Evolutionary conservation across 2,329 filamentous ascomycete genomes (phyloP).

Genomic region (Cladosporium halotolerans): DNA sequence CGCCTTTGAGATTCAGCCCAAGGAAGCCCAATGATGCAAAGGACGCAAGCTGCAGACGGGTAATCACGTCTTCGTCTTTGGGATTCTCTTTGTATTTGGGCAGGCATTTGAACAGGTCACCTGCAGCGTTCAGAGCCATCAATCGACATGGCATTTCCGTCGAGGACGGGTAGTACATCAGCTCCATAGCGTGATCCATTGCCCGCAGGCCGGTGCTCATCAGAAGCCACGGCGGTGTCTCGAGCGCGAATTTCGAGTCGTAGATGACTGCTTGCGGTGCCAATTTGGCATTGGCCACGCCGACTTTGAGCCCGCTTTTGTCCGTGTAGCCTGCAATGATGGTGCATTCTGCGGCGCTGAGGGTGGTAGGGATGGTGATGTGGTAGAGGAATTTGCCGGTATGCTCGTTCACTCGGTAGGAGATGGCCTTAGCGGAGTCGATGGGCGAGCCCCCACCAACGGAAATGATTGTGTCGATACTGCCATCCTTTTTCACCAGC

Average conservation of each 20-base stretch:
- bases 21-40: conserved; percentile 47
- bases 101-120: conserved; percentile 43
- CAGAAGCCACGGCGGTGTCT: conserved; percentile 47
- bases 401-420: conserved; percentile 38
- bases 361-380: conserved; percentile 45
- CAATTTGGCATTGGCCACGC: conserved; percentile 38
- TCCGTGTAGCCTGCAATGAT: conserved; percentile 47
- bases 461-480: conserved; percentile 50
- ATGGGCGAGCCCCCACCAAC: conserved; percentile 53
- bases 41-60: conserved; percentile 47
- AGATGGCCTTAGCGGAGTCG: conserved; percentile 45
- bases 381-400: conserved; percentile 38
- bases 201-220: conserved; percentile 48
- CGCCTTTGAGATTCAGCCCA: conserved; percentile 46
- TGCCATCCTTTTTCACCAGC: conserved; percentile 38
- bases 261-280: conserved; percentile 48
- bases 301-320: conserved; percentile 44
- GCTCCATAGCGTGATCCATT: conserved; percentile 51
- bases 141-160: conserved; percentile 47
- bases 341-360: conserved; percentile 51
- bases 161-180: conserved; percentile 47
- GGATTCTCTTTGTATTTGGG: conserved; percentile 42
- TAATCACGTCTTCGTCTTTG: conserved; percentile 44
- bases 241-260: conserved; percentile 44
- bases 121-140: conserved; percentile 40